Evolutionary conservation across 2,329 filamentous ascomycete species (phyloP), one percentile per base, ranked within the genome.

Genomic region (Fusarium musae): DNA sequence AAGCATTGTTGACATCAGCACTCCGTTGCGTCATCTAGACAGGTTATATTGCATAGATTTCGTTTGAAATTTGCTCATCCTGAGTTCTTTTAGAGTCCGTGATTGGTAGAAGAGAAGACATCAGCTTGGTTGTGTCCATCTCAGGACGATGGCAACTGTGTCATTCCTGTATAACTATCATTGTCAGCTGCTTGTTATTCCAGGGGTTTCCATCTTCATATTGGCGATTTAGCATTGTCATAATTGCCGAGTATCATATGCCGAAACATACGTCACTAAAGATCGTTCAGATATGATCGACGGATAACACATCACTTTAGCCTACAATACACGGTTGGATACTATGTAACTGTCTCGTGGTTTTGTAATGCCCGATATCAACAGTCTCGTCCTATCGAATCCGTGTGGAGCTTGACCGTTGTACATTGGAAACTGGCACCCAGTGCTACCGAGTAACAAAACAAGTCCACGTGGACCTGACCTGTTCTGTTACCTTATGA

Each of bases 401-500:
- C 50, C 36, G 54, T 62, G 17, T 43, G 39, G 64, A 69, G 39
- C 44, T 59, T 59, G 59, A 59, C 59, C 26, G 53, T 62, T 54
- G 56, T 57, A 23, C 26, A 7, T 50, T n/a, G 13, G 42, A 32
- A 37, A 60, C 56, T 17, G 47, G 42, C 21, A 47, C 54, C 60
- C 44, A 70, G 65, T 43, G 40, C 21, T 47, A 28, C 67, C 30
- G 39, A 40, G 37, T 40, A 42, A 17, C 23, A 30, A 54, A 67
- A 57, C 37, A 21, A 32, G 68, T 52, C 63, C 63, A 72, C 69
- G 69, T 72, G 69, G 63, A 46, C 59, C 13, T 44, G 63, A 54
- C 65, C 17, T 44, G 26, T 44, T 34, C 34, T 37, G 32, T 50
- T 23, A n/a, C n/a, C n/a, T n/a, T n/a, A 46, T 44, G 39, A 56